Conservation (phyloP, 805 yeast species). For the Komagataella pseudopastoris region DNA sequence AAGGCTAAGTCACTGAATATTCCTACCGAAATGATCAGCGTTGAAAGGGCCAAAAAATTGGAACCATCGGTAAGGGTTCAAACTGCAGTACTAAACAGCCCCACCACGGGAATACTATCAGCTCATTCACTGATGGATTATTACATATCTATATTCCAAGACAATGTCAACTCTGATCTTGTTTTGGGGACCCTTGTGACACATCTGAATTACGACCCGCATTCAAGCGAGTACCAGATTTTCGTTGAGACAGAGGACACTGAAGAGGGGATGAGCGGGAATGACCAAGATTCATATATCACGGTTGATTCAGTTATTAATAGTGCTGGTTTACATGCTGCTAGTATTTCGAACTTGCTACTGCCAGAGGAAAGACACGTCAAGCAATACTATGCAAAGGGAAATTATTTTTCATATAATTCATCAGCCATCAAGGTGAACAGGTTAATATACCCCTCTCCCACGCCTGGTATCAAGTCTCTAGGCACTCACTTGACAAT, state of each 20-base stretch:
- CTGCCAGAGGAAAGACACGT: conserved; percentile 49
- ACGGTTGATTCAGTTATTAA: conserved; percentile 51
- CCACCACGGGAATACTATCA: conserved; percentile 74
- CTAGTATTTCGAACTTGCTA: conserved; percentile 53
- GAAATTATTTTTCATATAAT: conserved; percentile 59
- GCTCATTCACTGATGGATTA: conserved; percentile 67
- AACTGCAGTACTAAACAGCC: conserved; percentile 53
- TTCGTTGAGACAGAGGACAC: conserved; percentile 13
- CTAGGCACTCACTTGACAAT: conserved; percentile 82
- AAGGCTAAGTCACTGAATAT: conserved; percentile 33
- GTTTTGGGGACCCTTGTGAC: conserved; percentile 50
- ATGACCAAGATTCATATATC: conserved; percentile 20
- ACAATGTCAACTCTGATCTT: conserved; percentile 41
- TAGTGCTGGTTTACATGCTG: conserved; percentile 72
- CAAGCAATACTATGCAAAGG: conserved; percentile 63
- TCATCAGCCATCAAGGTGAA: conserved; percentile 32
- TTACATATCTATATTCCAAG: conserved; percentile 38
- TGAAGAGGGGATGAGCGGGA: conserved; percentile 10
- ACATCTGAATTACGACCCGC: conserved; percentile 17
- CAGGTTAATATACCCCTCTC: conserved; percentile 67
- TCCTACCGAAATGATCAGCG: conserved; percentile 42
- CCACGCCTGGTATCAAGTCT: conserved; percentile 57
- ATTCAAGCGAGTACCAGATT: conserved; percentile 14
- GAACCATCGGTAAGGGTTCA: conserved; percentile 63
- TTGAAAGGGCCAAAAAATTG: conserved; percentile 24